A percentile compares a stretch with the other conserved stretches of the same genome.
These are phyloP conservation scores for Fusarium tupiense DNA, from an alignment of 2,329 filamentous ascomycete species.

Conservation along the genomic window DNA sequence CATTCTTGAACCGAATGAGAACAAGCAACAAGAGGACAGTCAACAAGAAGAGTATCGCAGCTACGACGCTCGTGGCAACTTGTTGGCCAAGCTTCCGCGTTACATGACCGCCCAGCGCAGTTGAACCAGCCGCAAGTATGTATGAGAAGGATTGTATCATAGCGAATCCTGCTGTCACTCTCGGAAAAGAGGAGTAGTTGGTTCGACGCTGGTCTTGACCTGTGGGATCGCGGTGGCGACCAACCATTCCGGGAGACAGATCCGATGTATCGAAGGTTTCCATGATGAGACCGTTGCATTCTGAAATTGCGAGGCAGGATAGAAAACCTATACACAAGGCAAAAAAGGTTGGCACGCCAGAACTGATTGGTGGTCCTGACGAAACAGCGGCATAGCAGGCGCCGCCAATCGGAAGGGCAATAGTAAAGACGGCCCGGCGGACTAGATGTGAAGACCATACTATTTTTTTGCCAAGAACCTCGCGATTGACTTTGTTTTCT, in stretches of 20 bases:
- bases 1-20: conserved; percentile 71
- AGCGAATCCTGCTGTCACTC: conserved; percentile 77
- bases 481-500: conserved; percentile 70
- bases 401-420: conserved; percentile 72
- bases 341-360: conserved; percentile 72
- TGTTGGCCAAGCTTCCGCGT: conserved; percentile 74
- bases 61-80: conserved; percentile 73
- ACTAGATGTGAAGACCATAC: conserved; percentile 78
- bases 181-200: conserved; percentile 80
- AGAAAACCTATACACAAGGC: conserved; percentile 75
- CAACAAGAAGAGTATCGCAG: conserved; percentile 71
- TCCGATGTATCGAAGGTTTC: conserved; percentile 85
- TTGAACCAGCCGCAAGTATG: conserved; percentile 73
- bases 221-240: conserved; percentile 57
- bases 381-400: conserved; percentile 75
- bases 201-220: conserved; percentile 59
- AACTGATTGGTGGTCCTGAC: conserved; percentile 67
- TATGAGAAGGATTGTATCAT: conserved; percentile 76
- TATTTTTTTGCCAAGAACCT: conserved; percentile 71
- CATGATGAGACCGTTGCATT: conserved; percentile 82
- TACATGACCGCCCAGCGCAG: conserved; percentile 73
- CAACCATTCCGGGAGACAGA: conserved; percentile 75
- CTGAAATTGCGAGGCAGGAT: conserved; percentile 76
- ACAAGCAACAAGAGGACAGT: conserved; percentile 70
- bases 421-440: conserved; percentile 73